phyloP scores from a whole-genome alignment of 1,284 basidiomycete species.

The Trametes sp. region DNA sequence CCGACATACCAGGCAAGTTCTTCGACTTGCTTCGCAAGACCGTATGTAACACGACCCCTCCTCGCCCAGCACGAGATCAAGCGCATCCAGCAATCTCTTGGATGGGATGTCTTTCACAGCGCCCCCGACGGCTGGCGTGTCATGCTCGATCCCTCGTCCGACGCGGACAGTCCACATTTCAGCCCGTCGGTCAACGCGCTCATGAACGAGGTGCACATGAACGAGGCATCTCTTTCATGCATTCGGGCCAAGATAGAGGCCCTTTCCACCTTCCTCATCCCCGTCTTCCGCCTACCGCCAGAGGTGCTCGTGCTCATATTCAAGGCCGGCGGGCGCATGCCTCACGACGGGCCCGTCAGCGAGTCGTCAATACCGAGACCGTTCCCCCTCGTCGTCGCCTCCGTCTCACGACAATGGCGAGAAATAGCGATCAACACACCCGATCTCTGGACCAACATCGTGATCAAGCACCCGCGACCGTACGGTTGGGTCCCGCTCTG shows the following conservation, averaged over 20 bases:
- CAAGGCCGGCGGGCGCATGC: conserved; percentile 30
- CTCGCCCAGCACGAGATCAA: conserved; percentile 28
- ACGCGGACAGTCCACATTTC: conserved; percentile 25
- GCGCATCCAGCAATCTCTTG: conserved; percentile 26
- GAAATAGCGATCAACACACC: conserved; percentile 36
- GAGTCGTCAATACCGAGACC: conserved; percentile 28
- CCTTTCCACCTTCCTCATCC: conserved; percentile 28
- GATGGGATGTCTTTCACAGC: conserved; percentile 24
- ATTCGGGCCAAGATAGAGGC: conserved; percentile 32
- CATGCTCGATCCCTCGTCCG: conserved; percentile 24
- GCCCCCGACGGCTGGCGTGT: conserved; percentile 31
- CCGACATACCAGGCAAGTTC: conserved; percentile 30
- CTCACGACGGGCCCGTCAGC: conserved; percentile 30
- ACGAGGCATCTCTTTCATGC: conserved; percentile 31
- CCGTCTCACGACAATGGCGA: conserved; percentile 41
- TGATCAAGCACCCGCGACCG: conserved; percentile 33
- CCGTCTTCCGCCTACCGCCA: conserved; percentile 27
- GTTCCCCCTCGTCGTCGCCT: conserved; percentile 36
- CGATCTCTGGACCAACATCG: conserved; percentile 39
- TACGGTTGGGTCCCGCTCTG: conserved; percentile 32
- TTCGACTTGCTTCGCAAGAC: background rate
- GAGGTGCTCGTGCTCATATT: conserved; percentile 31
- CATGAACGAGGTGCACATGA: conserved; percentile 33
- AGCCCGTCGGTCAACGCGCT: conserved; percentile 27
- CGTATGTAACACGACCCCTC: conserved; percentile 11